These are phyloP conservation scores for Carnegiea gigantea DNA, from an alignment of 179 eudicot species.

Conservation along the genomic window DNA sequence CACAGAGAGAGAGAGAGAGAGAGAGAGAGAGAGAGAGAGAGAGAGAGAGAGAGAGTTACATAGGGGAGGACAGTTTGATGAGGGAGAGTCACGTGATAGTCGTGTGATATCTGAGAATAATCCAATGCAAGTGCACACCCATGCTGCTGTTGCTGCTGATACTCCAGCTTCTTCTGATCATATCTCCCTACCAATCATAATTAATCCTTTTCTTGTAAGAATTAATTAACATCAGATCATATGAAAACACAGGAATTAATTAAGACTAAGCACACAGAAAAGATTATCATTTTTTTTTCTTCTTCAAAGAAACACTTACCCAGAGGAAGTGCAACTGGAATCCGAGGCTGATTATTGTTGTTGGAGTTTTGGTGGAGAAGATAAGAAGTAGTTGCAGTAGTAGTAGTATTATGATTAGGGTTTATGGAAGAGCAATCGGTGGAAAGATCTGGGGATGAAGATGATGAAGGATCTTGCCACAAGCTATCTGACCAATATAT, in stretches of 20 bases:
- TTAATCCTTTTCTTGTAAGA: conserved; percentile 1
- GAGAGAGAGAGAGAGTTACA: conserved; percentile 19
- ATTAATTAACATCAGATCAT: neutral
- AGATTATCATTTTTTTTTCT: no score
- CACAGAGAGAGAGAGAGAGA: neutral
- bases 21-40: conserved; percentile 15
- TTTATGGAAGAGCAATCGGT: neutral
- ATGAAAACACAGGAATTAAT: neutral
- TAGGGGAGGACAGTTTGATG: neutral
- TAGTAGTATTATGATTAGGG: neutral
- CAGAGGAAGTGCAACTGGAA: neutral
- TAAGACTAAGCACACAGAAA: neutral
- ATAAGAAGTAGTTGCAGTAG: neutral
- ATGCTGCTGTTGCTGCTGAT: neutral
- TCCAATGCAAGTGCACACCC: neutral
- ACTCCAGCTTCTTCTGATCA: neutral
- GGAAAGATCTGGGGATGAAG: conserved; percentile 1
- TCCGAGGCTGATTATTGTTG: neutral
- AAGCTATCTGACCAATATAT: conserved; percentile 5
- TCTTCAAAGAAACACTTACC: neutral
- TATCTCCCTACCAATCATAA: conserved; percentile 7
- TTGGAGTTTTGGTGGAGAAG: conserved; percentile 2
- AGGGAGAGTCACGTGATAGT: neutral
- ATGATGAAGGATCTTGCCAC: conserved; percentile 4
- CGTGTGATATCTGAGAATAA: conserved; percentile 1